Conservation (phyloP, 371 early-diverging fungal species). For the Mucor indicus region DNA sequence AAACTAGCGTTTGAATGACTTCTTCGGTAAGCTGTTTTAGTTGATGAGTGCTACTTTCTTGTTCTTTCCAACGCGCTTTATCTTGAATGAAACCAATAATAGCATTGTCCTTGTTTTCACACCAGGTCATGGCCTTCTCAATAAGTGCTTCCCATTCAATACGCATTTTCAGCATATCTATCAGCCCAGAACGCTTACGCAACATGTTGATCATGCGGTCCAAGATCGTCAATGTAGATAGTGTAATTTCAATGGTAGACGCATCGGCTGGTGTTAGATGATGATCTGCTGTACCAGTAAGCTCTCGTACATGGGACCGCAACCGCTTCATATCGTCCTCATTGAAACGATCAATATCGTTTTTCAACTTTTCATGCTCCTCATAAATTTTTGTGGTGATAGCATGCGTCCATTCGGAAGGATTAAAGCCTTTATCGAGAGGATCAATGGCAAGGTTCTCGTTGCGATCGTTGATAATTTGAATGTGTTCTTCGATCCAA, state of each 20-base stretch:
- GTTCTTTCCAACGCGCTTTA: constrained; percentile 16
- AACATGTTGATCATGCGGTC: constrained; percentile 28
- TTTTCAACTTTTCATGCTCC: constrained; percentile 38
- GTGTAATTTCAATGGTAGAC: constrained; percentile 46
- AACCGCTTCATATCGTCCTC: constrained; percentile 52
- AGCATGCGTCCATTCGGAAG: constrained; percentile 11
- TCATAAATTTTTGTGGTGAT: constrained; percentile 13
- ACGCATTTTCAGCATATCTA: constrained; percentile 21
- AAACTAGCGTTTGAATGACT: constrained; percentile 16
- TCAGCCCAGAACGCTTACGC: constrained; percentile 15
- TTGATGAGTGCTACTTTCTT: background rate
- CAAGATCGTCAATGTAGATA: constrained; percentile 32
- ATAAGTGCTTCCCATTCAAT: constrained; percentile 32
- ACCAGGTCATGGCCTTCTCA: constrained; percentile 5
- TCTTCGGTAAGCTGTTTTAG: constrained; percentile 16
- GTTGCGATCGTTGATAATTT: constrained; percentile 26
- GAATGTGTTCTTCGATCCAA: constrained; percentile 47
- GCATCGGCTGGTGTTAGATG: constrained; percentile 47
- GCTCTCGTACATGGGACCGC: constrained; percentile 36
- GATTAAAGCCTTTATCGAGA: constrained; percentile 16
- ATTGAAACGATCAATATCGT: constrained; percentile 49
- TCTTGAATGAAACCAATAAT: constrained; percentile 10
- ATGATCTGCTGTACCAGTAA: constrained; percentile 21
- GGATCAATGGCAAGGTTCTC: constrained; percentile 27
- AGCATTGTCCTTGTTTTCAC: constrained; percentile 5